Base-by-base conservation (phyloP, 2,329 filamentous ascomycete genomes). In the Camptophora hylomeconis region DNA sequence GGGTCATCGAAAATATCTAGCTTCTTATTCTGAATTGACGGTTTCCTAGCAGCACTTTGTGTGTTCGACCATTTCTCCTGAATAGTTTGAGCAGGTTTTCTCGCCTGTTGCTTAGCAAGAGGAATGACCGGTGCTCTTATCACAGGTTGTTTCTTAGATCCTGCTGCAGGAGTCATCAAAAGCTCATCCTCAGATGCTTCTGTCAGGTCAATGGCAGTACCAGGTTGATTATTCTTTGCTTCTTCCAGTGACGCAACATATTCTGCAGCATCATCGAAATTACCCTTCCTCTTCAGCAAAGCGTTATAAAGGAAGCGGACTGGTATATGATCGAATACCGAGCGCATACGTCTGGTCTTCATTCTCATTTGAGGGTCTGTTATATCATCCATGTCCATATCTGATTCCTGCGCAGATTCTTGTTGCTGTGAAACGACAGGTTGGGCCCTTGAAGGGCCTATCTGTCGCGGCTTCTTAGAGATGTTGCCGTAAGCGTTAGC, bases 21-120 rank as follows among this genome's bases (percentile, higher is more conserved):
- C 10, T 33, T 19, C 28, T 34, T 39, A 5, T 11, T 10, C 4
- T 26, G 30, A n/a, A 32, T 20, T 7, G 32, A 24, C 15, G 25
- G 19, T 29, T 20, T 36, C 36, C 44, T 32, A 45, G 46, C 5
- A 44, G 33, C 4, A 45, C 36, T 22, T 48, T 65, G 64, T 23
- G 59, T 62, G 5, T 60, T 58, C 9, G 60, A 56, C 57, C 66
- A 75, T 45, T 69, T 72, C 36, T 74, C 63, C 35, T 68, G 62
- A 32, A 80, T 71, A 5, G 57, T 63, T 34, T 61, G 63, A 9
- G 57, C 58, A 5, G 65, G 65, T 7, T 57, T 59, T 38, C 69
- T 67, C 17, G 74, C 57, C 38, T 69, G 65, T 47, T 39, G 25
- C 4, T 7, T n/a, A n/a, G 29, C 7, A 39, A 32, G 49, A 32